Percentiles rank a stretch among this genome's conserved stretches.
These are phyloP conservation scores for Pichia phayaonensis DNA, from an alignment of 805 yeast species.

Conservation along the genomic window DNA sequence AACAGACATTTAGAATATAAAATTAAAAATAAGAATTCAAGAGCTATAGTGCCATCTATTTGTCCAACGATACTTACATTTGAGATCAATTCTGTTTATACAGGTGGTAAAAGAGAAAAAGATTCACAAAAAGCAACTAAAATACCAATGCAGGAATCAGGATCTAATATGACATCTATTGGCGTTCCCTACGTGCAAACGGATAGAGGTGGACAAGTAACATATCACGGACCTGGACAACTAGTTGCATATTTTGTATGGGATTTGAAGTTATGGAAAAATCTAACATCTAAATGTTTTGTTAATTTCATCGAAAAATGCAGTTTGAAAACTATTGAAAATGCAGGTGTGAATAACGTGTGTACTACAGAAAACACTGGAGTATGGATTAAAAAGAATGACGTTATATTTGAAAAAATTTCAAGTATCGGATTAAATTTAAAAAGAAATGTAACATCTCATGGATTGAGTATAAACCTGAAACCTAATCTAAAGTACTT, in stretches of 20 bases:
- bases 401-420: constrained; percentile 43
- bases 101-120: constrained; percentile 83
- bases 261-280: constrained; percentile 54
- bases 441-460: constrained; percentile 76
- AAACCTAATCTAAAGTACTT: constrained; percentile 64
- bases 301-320: constrained; percentile 38
- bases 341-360: constrained; percentile 32
- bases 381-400: constrained; percentile 54
- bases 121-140: constrained; percentile 7
- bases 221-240: constrained; percentile 97
- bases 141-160: background rate
- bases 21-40: constrained; percentile 18
- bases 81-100: constrained; percentile 79
- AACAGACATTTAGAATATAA: constrained; percentile 40
- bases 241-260: constrained; percentile 74
- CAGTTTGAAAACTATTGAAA: constrained; percentile 24
- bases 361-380: constrained; percentile 70
- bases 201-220: constrained; percentile 89
- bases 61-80: constrained; percentile 69
- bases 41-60: constrained; percentile 29
- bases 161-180: background rate
- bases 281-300: constrained; percentile 44
- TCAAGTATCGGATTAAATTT: constrained; percentile 89
- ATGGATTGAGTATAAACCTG: constrained; percentile 82
- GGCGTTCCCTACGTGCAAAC: constrained; percentile 65